phyloP scores from a whole-genome alignment of 2,329 filamentous ascomycete species.

The Tolypocladium cylindrosporum region DNA sequence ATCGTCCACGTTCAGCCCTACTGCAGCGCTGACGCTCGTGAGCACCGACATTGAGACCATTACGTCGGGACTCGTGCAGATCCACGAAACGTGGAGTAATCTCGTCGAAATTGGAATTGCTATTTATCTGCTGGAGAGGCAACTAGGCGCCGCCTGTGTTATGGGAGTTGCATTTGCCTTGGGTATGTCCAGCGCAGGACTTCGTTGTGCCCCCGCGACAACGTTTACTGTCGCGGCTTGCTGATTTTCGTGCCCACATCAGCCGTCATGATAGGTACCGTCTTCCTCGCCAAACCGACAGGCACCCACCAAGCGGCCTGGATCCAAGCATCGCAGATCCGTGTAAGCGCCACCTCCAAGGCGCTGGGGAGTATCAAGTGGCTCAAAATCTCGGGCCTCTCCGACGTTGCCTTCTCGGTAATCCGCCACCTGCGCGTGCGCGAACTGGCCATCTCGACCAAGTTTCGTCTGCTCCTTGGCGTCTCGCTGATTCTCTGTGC shows the following conservation, averaged over 20 bases:
- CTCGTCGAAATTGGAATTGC: conserved; percentile 15
- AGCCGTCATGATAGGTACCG: conserved; percentile 21
- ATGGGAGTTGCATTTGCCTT: conserved; percentile 34
- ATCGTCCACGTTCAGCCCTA: conserved; percentile 4
- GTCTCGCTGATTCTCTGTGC: conserved; percentile 7
- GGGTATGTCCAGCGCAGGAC: conserved; percentile 11
- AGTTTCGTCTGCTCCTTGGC: conserved; percentile 11
- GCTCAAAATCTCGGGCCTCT: conserved; percentile 39
- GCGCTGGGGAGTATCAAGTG: conserved; percentile 40
- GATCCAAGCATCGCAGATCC: conserved; percentile 38
- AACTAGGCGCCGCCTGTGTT: conserved; percentile 30
- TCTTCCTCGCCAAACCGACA: conserved; percentile 13
- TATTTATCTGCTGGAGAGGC: conserved; percentile 14
- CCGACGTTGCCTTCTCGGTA: conserved; percentile 19
- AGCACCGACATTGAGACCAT: conserved; percentile 17
- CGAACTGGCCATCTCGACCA: conserved; percentile 12
- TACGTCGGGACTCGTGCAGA: conserved; percentile 8
- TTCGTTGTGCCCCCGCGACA: not conserved
- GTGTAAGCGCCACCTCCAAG: conserved; percentile 35
- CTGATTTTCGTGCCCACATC: conserved; percentile 11
- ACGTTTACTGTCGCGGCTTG: not conserved
- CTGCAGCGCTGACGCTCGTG: conserved; percentile 15
- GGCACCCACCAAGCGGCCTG: conserved; percentile 30
- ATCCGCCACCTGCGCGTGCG: conserved; percentile 9
- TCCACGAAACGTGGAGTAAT: conserved; percentile 12